Percentiles rank a stretch among this genome's conserved stretches.
phyloP scores from a whole-genome alignment of 2,329 filamentous ascomycete genomes.

The Microdochium nivale region DNA sequence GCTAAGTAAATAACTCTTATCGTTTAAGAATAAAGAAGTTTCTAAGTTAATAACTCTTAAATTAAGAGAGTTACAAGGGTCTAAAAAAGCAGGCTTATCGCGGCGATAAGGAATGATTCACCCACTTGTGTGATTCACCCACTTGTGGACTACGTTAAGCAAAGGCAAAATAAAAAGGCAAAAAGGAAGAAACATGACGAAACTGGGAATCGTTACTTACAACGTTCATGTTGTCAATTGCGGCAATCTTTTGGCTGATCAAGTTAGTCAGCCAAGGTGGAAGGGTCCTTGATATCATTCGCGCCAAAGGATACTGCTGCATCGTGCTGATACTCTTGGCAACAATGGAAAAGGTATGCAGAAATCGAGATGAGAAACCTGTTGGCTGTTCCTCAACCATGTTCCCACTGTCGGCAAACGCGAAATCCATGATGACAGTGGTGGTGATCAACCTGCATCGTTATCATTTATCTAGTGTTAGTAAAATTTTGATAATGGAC shows the following conservation, averaged over 20 bases:
- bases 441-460: not conserved
- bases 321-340: not conserved
- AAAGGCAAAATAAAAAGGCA: not conserved
- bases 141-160: no score
- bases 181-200: not conserved
- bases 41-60: no score
- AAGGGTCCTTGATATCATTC: not conserved
- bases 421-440: not conserved
- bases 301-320: not conserved
- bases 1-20: no score
- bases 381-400: not conserved
- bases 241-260: not conserved
- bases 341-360: not conserved
- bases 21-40: no score
- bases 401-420: not conserved
- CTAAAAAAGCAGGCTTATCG: no score
- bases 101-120: no score
- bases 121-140: no score
- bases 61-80: no score
- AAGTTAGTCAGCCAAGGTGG: not conserved
- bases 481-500: not conserved
- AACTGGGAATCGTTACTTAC: not conserved
- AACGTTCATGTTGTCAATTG: not conserved
- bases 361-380: not conserved
- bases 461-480: not conserved